These are phyloP conservation scores for Letharia columbiana DNA, from an alignment of 495 filamentous ascomycete species.

Conservation along the genomic window DNA sequence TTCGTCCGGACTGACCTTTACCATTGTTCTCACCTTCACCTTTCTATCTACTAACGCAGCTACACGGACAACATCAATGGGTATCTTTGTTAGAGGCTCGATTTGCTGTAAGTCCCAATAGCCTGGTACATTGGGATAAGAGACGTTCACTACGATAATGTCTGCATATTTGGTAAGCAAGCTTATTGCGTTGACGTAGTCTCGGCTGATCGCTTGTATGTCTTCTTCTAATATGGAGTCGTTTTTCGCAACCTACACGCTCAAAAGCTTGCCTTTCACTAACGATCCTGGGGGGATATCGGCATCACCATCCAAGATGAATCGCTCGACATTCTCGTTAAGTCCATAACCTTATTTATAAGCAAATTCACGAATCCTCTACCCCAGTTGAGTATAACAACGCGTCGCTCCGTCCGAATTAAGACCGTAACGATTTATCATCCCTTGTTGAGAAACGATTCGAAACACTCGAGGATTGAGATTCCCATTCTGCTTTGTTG, in stretches of 20 bases:
- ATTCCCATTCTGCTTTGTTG: neutral
- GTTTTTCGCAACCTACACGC: neutral
- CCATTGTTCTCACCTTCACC: slow-evolving; percentile 52
- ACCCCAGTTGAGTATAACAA: neutral
- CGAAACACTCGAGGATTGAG: neutral
- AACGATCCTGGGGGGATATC: neutral
- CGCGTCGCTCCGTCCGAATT: neutral
- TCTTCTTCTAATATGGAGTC: neutral
- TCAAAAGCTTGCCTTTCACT: neutral
- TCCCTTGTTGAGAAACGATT: neutral
- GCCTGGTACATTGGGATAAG: neutral
- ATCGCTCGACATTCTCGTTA: neutral
- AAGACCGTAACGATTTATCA: neutral
- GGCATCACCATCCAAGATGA: neutral
- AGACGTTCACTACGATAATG: neutral
- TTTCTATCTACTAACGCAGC: neutral
- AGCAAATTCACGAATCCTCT: neutral
- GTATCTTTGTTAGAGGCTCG: neutral
- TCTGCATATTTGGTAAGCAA: neutral
- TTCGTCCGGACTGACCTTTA: slow-evolving; percentile 94
- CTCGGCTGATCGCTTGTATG: neutral
- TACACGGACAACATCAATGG: neutral
- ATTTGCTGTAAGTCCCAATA: neutral
- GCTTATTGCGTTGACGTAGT: neutral
- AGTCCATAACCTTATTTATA: neutral